phyloP scores from a whole-genome alignment of 495 filamentous ascomycete species.

The Aspergillus kassunensis region DNA sequence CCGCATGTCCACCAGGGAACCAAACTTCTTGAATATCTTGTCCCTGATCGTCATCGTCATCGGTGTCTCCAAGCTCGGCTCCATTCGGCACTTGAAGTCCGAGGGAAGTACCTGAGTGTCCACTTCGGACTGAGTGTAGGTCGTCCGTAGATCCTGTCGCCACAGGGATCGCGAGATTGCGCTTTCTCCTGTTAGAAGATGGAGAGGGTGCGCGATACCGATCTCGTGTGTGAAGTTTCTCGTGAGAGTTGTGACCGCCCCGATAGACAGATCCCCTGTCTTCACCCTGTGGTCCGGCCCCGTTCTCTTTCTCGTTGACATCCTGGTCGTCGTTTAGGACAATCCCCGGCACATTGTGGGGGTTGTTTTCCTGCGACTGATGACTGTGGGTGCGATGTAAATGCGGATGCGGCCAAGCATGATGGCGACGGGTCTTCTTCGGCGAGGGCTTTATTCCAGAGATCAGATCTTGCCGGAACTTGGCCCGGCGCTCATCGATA shows the following conservation, averaged over 20 bases:
- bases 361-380: not conserved
- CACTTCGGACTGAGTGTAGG: slow-evolving; percentile 33
- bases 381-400: not conserved
- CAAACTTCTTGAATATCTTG: slow-evolving; percentile 82
- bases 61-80: not conserved
- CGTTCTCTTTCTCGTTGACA: not conserved
- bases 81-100: slow-evolving; percentile 30
- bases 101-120: slow-evolving; percentile 38
- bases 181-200: slow-evolving; percentile 12
- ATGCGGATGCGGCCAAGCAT: not conserved
- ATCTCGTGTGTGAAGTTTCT: slow-evolving; percentile 16
- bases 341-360: slow-evolving; percentile 5
- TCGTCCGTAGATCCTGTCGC: slow-evolving; percentile 30
- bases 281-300: slow-evolving; percentile 20
- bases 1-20: slow-evolving; percentile 80
- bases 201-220: slow-evolving; percentile 45
- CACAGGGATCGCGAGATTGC: slow-evolving; percentile 30
- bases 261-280: slow-evolving; percentile 36
- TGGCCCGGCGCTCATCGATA: slow-evolving; percentile 74
- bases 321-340: slow-evolving; percentile 7
- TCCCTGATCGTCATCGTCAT: slow-evolving; percentile 44
- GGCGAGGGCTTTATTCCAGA: slow-evolving; percentile 48
- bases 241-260: slow-evolving; percentile 25
- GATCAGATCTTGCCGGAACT: slow-evolving; percentile 66
- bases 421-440: not conserved